Conservation (phyloP, 208 protist species). For the Leishmania aethiopica region DNA sequence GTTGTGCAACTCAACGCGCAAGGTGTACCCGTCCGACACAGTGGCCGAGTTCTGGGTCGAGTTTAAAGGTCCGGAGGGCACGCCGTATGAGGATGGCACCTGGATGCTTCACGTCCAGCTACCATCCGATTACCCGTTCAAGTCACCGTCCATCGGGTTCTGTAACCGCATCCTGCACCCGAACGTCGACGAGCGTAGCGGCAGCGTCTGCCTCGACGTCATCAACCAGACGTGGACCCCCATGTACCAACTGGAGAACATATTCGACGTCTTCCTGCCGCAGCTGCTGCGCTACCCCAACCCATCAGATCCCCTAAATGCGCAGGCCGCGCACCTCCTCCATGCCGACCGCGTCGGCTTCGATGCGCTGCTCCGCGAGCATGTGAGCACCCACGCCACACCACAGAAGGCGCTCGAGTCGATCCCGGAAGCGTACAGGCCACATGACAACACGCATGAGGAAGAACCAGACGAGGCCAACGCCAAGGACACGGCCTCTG, state of each 20-base stretch:
- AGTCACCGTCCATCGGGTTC: slow-evolving; percentile 98
- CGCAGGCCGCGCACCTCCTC: slow-evolving; percentile 93
- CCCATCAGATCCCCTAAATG: slow-evolving; percentile 97
- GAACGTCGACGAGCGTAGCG: slow-evolving; percentile 98
- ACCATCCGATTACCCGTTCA: slow-evolving; percentile 98
- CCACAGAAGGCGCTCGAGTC: slow-evolving; percentile 49
- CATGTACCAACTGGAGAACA: slow-evolving; percentile 96
- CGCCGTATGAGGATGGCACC: slow-evolving; percentile 95
- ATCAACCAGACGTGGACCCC: slow-evolving; percentile 99
- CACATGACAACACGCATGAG: slow-evolving; percentile 12
- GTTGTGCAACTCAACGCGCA: slow-evolving; percentile 96
- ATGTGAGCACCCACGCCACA: slow-evolving; percentile 73
- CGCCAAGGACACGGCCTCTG: slow-evolving; percentile 17
- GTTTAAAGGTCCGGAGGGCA: slow-evolving; percentile 96
- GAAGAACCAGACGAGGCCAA: slow-evolving; percentile 8
- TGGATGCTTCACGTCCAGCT: slow-evolving; percentile 98
- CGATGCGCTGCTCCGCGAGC: slow-evolving; percentile 63
- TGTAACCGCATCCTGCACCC: slow-evolving; percentile 98
- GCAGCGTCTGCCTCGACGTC: slow-evolving; percentile 98
- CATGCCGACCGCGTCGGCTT: slow-evolving; percentile 89
- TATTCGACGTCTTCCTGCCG: slow-evolving; percentile 98
- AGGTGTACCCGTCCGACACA: slow-evolving; percentile 93
- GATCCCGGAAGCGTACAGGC: slow-evolving; percentile 43
- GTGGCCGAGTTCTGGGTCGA: slow-evolving; percentile 97
- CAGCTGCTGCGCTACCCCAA: slow-evolving; percentile 99